A percentile compares a stretch with the other conserved stretches of the same genome.
These are phyloP conservation scores for Neonectria magnoliae DNA, from an alignment of 2,329 filamentous ascomycete species.

Conservation along the genomic window DNA sequence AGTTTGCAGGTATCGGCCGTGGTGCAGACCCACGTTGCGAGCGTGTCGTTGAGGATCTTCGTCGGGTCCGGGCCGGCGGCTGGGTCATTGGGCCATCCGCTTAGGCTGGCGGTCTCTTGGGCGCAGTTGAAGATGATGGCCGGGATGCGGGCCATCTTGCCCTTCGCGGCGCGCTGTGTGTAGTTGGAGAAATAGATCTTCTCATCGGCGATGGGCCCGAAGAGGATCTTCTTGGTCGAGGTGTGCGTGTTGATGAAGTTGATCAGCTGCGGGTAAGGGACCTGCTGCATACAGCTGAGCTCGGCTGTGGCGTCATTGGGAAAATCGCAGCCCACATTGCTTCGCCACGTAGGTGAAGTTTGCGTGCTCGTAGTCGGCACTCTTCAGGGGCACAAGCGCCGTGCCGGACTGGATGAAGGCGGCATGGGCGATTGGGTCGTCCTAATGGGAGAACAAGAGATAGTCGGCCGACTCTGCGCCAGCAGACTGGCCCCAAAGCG, in stretches of 20 bases:
- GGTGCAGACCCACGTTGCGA: conserved; percentile 38
- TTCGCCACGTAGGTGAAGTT: conserved; percentile 50
- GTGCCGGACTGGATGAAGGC: conserved; percentile 55
- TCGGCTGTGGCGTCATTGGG: conserved; percentile 40
- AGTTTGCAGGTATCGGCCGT: conserved; percentile 41
- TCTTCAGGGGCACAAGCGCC: conserved; percentile 45
- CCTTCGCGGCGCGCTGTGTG: conserved; percentile 36
- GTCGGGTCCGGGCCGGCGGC: conserved; percentile 41
- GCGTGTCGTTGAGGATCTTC: conserved; percentile 42
- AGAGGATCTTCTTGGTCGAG: conserved; percentile 40
- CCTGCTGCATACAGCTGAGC: conserved; percentile 49
- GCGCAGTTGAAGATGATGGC: conserved; percentile 47
- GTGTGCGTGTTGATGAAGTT: conserved; percentile 47
- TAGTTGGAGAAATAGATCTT: conserved; percentile 46
- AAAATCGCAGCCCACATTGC: conserved; percentile 47
- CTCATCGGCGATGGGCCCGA: conserved; percentile 39
- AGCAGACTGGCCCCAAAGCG: conserved; percentile 59
- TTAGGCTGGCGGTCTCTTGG: conserved; percentile 39
- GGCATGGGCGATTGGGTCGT: conserved; percentile 56
- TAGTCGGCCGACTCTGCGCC: conserved; percentile 73
- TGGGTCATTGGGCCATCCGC: conserved; percentile 20
- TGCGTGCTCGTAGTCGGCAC: conserved; percentile 38
- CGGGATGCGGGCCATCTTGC: conserved; percentile 41
- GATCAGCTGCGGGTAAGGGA: conserved; percentile 43
- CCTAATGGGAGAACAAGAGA: conserved; percentile 62